Conservation (phyloP, 2,329 filamentous ascomycete species). For the Exophiala calicioides region DNA sequence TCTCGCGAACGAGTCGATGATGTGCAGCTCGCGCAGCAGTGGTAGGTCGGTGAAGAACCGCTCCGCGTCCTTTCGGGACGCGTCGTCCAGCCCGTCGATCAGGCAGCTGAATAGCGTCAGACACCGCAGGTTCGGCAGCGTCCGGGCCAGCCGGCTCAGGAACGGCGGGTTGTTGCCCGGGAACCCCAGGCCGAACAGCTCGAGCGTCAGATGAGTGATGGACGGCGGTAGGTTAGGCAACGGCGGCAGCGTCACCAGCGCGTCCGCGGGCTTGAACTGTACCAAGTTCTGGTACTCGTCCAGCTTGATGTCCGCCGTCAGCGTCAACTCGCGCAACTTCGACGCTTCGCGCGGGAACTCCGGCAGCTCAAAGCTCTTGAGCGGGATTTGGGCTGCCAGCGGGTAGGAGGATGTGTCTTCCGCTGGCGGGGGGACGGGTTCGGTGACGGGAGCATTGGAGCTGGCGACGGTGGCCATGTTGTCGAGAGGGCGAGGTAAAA, state of each 20-base stretch:
- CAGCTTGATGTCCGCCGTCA: constrained; percentile 53
- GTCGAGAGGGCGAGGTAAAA: too few relatives aligned
- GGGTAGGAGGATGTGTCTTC: constrained; percentile 26
- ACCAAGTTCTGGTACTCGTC: constrained; percentile 48
- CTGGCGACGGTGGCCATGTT: constrained; percentile 1
- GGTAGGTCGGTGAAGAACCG: constrained; percentile 42
- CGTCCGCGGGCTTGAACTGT: constrained; percentile 19
- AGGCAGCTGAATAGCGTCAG: constrained; percentile 51
- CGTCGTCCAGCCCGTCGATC: constrained; percentile 45
- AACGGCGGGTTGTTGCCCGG: constrained; percentile 43
- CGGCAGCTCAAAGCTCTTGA: constrained; percentile 49
- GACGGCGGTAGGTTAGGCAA: constrained; percentile 42
- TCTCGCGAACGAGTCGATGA: constrained; percentile 51
- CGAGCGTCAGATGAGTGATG: constrained; percentile 49
- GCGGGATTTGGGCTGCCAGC: constrained; percentile 49
- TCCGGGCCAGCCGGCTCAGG: constrained; percentile 42
- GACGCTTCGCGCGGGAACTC: constrained; percentile 47
- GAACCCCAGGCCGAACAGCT: constrained; percentile 53
- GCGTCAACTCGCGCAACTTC: constrained; percentile 47
- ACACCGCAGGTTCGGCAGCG: constrained; percentile 44
- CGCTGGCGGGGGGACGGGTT: neutral
- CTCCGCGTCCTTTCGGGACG: constrained; percentile 43
- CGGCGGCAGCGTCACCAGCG: constrained; percentile 30
- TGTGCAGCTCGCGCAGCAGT: constrained; percentile 44
- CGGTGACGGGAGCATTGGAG: neutral